Base-by-base conservation (phyloP, 768 basidiomycete species). In the Boletus speciosus region DNA sequence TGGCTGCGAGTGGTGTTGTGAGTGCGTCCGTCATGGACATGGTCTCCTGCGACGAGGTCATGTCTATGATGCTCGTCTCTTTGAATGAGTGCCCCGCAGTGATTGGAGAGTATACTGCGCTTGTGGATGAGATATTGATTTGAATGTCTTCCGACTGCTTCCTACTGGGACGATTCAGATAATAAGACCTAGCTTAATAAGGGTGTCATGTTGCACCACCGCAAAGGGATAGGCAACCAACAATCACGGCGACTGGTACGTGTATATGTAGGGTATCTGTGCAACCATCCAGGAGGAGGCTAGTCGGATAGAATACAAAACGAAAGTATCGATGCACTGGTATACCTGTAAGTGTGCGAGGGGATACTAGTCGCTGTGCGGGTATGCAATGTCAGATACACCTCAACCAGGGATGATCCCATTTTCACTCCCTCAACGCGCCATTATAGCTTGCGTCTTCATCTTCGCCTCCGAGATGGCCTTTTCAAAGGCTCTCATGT, bases 391-490 rank as follows among this genome's bases (percentile, higher is more conserved):
- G 31, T 54, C 45, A 52, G 35, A 43, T 54, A 50, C 42, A 40
- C 35, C 25, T 8, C 43, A 41, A 40, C 47, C 37, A 27, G 27
- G 15, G 25, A 47, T 21, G 42, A 32, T 40, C 9, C 14, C n/a
- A 11, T 37, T 50, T 53, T 45, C 40, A 2, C 19, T 21, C 52
- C 64, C 70, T 74, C 75, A 86, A 54, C 83, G 80, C 12, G 88
- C 86, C 85, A 91, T 88, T 55, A 93, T 93, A 36, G 86, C 85
- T 65, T 84, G 83, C 1, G 90, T 90, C 74, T 88, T 91, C 55
- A 75, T 61, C 40, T 81, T 84, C 32, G 90, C 91, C 44, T 91
- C 89, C 38, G 74, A 77, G 36, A 93, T 71, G 25, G 85, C 88
- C 50, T 71, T 75, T 66, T 88, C 84, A 62, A 93, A 93, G 23